Conservation (phyloP, 1,284 basidiomycete genomes). For the Takashimella tepidaria region DNA sequence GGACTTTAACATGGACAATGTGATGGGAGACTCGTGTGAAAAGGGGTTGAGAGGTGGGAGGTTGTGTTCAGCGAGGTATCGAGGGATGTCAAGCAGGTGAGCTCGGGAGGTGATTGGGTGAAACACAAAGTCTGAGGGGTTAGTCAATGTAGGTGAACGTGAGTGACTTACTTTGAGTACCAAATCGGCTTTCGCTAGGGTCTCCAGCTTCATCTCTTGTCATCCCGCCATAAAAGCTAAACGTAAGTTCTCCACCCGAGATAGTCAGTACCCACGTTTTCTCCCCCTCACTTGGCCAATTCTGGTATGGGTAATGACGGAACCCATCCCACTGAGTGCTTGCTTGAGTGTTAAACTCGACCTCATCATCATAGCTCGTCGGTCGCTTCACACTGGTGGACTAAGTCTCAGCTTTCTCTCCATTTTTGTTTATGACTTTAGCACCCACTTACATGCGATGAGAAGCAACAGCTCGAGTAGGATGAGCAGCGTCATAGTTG, state of each 20-base stretch:
- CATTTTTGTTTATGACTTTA: background rate
- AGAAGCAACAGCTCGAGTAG: background rate
- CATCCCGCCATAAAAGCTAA: background rate
- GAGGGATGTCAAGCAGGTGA: conserved; percentile 42
- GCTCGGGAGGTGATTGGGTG: conserved; percentile 47
- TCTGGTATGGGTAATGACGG: conserved; percentile 30
- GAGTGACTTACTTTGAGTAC: background rate
- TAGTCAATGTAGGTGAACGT: background rate
- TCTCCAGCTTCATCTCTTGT: background rate
- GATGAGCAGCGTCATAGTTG: too few species aligned
- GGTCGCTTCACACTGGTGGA: background rate
- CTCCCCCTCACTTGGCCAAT: background rate
- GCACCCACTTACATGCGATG: background rate
- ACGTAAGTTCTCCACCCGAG: too few species aligned
- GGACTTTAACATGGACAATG: conserved; percentile 26
- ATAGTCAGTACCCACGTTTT: background rate
- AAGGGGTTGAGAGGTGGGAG: conserved; percentile 40
- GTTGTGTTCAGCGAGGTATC: too few species aligned
- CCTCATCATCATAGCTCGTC: conserved; percentile 30
- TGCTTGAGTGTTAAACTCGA: conserved; percentile 46
- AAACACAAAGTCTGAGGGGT: conserved; percentile 33
- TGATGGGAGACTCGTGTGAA: conserved; percentile 20
- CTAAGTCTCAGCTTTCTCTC: conserved; percentile 8
- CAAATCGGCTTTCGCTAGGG: background rate
- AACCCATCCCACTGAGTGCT: conserved; percentile 49